Evolutionary conservation across 805 yeast genomes (phyloP), one percentile per base, ranked within the genome.

Genomic region (Groenewaldozyma salmanticensis): DNA sequence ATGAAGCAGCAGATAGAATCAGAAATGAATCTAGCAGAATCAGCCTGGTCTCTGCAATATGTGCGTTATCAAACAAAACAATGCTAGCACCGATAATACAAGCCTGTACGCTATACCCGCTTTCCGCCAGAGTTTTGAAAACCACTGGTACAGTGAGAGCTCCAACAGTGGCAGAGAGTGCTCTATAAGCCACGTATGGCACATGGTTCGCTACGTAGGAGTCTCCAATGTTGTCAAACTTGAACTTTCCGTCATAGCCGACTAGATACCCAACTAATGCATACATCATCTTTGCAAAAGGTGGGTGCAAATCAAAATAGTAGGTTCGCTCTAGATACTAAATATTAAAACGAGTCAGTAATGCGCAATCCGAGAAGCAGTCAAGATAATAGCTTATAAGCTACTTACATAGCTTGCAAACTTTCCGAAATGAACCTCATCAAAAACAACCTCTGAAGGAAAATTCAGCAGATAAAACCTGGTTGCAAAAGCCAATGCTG

Each of bases 221-320:
- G 51, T 82, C 83, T 33, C 96, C 96, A 61, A 88, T 88, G 54
- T 72, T 77, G 47, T 87, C 95, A 54, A 90, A 92, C 61, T 87
- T 85, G 70, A 87, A 92, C 9, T 73, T 61, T n/a, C 99, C 99
- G 55, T 81, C 78, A 60, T 85, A 92, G 2, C 96, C 96, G 39
- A 81, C 77, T 19, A 92, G 53, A 70, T 80, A 86, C 33, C 98
- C 99, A 31, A 81, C 85, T 44, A 79, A 71, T 0, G 97, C 97
- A 62, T 90, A 85, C 51, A 88, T 69, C 59, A 92, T 70, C 61
- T 92, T 92, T 41, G 95, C 98, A 62, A 92, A 85, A 18, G 99
- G 99, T 6, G 99, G 99, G 64, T 92, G 99, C 39, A 92, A 77
- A 64, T 92, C 99, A 56, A 92, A 92, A 61, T 86, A 92, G 61